phyloP scores from a whole-genome alignment of 2,329 filamentous ascomycete genomes.

The Fusarium sp. region DNA sequence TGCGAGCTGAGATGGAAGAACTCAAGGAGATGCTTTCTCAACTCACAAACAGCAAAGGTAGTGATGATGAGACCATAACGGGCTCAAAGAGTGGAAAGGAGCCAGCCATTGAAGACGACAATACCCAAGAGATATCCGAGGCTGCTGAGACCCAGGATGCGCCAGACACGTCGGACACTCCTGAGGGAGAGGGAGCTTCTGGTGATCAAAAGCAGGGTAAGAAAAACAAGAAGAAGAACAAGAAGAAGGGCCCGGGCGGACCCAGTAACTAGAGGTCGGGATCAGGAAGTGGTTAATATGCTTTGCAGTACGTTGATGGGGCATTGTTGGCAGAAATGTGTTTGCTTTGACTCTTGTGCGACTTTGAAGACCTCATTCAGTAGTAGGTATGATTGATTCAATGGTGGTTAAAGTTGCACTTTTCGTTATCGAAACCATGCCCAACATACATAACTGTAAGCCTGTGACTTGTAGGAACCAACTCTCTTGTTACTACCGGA shows the following conservation, averaged over 20 bases:
- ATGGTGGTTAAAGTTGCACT: background rate
- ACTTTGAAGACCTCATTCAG: background rate
- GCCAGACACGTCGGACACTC: conserved; percentile 18
- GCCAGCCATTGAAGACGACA: conserved; percentile 11
- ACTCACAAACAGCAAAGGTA: conserved; percentile 40
- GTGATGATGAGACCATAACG: background rate
- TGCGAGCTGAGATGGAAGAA: conserved; percentile 68
- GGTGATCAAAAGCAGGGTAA: conserved; percentile 32
- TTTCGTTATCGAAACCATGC: background rate
- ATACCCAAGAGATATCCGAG: conserved; percentile 20
- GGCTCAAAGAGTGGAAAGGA: conserved; percentile 12
- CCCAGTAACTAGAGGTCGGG: conserved; percentile 19
- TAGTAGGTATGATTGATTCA: background rate
- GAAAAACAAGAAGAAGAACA: conserved; percentile 44
- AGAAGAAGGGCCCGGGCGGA: conserved; percentile 40
- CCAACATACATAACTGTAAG: background rate
- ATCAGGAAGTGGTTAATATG: background rate
- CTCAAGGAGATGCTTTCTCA: conserved; percentile 61
- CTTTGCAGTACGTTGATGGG: background rate
- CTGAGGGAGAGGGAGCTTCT: conserved; percentile 24
- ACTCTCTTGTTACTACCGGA: background rate
- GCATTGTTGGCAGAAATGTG: background rate
- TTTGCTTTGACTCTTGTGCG: background rate
- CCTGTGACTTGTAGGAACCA: background rate
- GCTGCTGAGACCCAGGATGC: conserved; percentile 23